phyloP scores from a whole-genome alignment of 768 basidiomycete species.

The Lactifluus echinatus region DNA sequence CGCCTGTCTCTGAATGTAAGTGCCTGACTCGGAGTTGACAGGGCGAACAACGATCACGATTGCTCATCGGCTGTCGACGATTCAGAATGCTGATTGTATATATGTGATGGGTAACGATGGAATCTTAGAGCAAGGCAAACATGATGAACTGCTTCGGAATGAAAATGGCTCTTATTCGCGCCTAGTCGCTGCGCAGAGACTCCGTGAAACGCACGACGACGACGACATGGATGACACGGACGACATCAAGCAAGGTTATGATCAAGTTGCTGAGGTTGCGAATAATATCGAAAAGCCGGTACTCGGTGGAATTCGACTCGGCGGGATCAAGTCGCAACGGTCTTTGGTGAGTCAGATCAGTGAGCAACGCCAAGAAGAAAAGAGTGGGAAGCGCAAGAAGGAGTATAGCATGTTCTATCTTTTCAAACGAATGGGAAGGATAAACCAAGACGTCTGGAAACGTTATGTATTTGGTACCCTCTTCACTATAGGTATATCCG shows the following conservation, averaged over 20 bases:
- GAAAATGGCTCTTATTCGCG: slow-evolving; percentile 19
- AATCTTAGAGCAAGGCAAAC: too few relatives aligned
- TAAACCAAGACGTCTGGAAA: slow-evolving; percentile 51
- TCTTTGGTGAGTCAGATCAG: slow-evolving; percentile 56
- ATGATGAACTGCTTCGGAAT: too few relatives aligned
- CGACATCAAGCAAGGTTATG: background rate
- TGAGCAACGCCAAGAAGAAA: slow-evolving; percentile 32
- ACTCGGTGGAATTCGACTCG: slow-evolving; percentile 51
- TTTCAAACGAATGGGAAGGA: slow-evolving; percentile 54
- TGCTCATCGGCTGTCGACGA: slow-evolving; percentile 21
- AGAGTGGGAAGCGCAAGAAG: slow-evolving; percentile 26
- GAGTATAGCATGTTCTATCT: slow-evolving; percentile 44
- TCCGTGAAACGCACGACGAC: slow-evolving; percentile 41
- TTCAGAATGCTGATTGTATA: slow-evolving; percentile 32
- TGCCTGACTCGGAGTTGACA: background rate
- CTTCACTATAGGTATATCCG: slow-evolving; percentile 31
- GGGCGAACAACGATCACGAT: slow-evolving; percentile 30
- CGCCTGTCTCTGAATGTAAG: background rate
- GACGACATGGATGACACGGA: slow-evolving; percentile 18
- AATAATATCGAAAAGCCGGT: slow-evolving; percentile 41
- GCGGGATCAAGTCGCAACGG: slow-evolving; percentile 38
- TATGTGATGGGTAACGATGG: slow-evolving; percentile 33
- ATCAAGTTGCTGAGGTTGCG: background rate
- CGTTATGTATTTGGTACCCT: slow-evolving; percentile 48
- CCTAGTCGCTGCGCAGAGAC: slow-evolving; percentile 66